Percentiles rank a stretch among this genome's conserved stretches.
Evolutionary conservation across 805 yeast species (phyloP).

Genomic region (Teunomyces kruisii): DNA sequence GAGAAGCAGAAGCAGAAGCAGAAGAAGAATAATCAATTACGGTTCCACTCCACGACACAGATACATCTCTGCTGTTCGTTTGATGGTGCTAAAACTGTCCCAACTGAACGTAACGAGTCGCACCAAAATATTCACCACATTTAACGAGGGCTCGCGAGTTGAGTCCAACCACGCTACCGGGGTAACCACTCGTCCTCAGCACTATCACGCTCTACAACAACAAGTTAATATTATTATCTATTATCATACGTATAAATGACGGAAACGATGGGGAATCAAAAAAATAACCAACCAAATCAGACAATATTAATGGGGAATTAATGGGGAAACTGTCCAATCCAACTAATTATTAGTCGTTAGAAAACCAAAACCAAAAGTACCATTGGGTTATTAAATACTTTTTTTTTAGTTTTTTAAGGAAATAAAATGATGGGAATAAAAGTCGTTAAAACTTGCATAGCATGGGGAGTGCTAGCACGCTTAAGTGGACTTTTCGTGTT

Average conservation of each 20-base stretch:
- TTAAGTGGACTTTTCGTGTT: constrained; percentile 78
- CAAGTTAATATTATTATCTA: constrained; percentile 1
- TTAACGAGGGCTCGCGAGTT: too few relatives aligned
- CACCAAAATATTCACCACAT: too few relatives aligned
- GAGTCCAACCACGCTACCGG: too few relatives aligned
- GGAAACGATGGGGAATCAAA: constrained; percentile 2
- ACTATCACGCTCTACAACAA: neutral
- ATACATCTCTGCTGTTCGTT: too few relatives aligned
- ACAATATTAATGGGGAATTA: constrained; percentile 4
- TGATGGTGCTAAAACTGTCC: too few relatives aligned
- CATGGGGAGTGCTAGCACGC: neutral
- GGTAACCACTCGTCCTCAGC: too few relatives aligned
- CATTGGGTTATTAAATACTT: neutral
- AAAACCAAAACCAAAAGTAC: constrained; percentile 1
- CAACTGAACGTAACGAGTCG: too few relatives aligned
- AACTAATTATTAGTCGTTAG: constrained; percentile 6
- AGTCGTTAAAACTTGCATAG: neutral
- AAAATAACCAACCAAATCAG: constrained; percentile 1
- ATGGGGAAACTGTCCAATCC: constrained; percentile 2
- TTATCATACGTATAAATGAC: constrained; percentile 5
- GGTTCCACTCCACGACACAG: too few relatives aligned
- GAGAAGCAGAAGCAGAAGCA: too few relatives aligned
- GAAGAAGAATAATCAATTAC: too few relatives aligned
- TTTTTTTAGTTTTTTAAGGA: constrained; percentile 1
- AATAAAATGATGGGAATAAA: constrained; percentile 2